Percentiles rank a stretch among this genome's conserved stretches.
phyloP scores from a whole-genome alignment of 176 grass and related monocot species.

The Oryza meyeriana region DNA sequence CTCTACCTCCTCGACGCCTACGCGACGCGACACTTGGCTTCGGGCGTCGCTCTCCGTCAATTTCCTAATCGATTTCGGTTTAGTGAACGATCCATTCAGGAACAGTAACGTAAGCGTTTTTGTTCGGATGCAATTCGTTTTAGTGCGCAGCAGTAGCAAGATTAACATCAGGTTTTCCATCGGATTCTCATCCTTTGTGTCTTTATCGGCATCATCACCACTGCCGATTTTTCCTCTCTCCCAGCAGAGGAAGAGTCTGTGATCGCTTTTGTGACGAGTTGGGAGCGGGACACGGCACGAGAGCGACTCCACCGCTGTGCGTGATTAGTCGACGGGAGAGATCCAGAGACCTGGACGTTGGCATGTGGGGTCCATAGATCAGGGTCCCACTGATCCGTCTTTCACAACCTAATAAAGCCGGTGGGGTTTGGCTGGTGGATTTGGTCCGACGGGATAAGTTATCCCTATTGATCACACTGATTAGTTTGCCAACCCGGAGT shows the following conservation, averaged over 20 bases:
- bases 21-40: slow-evolving; percentile 33
- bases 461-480: neutral
- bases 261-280: neutral
- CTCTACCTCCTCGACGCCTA: neutral
- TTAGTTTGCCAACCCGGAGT: neutral
- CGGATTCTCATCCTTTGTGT: neutral
- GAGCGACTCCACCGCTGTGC: neutral
- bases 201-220: neutral
- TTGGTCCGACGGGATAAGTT: neutral
- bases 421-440: neutral
- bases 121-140: neutral
- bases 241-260: neutral
- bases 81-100: neutral
- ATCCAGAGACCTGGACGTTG: slow-evolving; percentile 10
- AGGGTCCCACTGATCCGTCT: neutral
- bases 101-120: slow-evolving; percentile 3
- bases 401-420: neutral
- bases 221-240: neutral
- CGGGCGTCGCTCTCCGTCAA: neutral
- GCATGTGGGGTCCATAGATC: neutral
- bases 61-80: neutral
- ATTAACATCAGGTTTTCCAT: neutral
- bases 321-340: slow-evolving; percentile 21
- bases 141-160: neutral
- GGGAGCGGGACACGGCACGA: neutral